phyloP scores from a whole-genome alignment of 164 flowering plant genomes.

The Aristolochia californica region DNA sequence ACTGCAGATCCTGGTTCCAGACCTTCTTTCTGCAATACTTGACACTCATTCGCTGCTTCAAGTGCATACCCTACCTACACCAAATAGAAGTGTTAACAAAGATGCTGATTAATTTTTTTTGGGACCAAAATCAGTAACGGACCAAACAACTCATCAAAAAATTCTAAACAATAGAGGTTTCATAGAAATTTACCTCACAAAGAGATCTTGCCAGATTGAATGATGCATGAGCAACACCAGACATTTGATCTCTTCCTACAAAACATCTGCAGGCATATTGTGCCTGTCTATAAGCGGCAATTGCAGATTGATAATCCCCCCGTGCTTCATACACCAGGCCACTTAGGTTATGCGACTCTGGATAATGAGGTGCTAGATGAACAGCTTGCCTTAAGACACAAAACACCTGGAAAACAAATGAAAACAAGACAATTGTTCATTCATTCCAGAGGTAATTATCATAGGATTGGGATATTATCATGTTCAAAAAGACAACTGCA shows the following conservation, averaged over 20 bases:
- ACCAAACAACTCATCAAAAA: not conserved
- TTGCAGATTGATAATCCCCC: slow-evolving; percentile 54
- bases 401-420: slow-evolving; percentile 45
- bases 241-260: slow-evolving; percentile 19
- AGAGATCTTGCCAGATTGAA: slow-evolving; percentile 77
- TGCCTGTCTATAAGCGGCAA: slow-evolving; percentile 57
- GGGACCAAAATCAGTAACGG: not conserved
- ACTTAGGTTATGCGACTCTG: slow-evolving; percentile 74
- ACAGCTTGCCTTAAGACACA: slow-evolving; percentile 79
- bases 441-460: no score
- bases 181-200: slow-evolving; percentile 35
- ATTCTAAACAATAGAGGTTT: not conserved
- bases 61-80: slow-evolving; percentile 58
- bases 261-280: slow-evolving; percentile 29
- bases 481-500: no score
- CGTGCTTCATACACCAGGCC: slow-evolving; percentile 76
- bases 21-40: slow-evolving; percentile 52
- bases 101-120: not conserved
- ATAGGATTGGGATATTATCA: no score
- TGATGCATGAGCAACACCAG: slow-evolving; percentile 41
- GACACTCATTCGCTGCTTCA: slow-evolving; percentile 66
- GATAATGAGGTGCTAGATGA: slow-evolving; percentile 69
- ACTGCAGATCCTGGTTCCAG: not conserved
- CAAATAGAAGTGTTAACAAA: slow-evolving; percentile 1
- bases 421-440: no score